phyloP scores from a whole-genome alignment of 2,329 filamentous ascomycete genomes.

The Drechslerella coelobrocha region DNA sequence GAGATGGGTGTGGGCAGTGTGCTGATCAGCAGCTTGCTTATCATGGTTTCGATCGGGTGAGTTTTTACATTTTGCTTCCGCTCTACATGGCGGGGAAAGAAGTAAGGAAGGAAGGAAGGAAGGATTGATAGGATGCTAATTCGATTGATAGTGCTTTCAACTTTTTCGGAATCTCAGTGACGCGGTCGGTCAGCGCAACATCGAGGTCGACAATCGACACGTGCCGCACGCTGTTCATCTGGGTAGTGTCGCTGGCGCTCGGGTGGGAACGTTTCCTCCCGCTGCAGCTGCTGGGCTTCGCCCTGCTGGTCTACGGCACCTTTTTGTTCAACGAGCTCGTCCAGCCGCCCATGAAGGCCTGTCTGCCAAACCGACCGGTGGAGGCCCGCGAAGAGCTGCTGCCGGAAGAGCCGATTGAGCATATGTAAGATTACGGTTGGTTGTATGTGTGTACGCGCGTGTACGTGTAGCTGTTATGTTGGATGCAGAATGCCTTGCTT shows the following conservation, averaged over 20 bases:
- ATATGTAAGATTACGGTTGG: conserved; percentile 59
- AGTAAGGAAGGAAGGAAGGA: not conserved
- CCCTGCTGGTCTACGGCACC: conserved; percentile 89
- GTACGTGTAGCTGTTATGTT: conserved; percentile 10
- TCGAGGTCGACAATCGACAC: conserved; percentile 96
- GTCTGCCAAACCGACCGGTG: conserved; percentile 58
- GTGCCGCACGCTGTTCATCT: conserved; percentile 96
- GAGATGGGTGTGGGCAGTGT: conserved; percentile 79
- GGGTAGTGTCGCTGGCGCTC: conserved; percentile 89
- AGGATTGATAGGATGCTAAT: conserved; percentile 3
- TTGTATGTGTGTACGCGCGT: conserved; percentile 2
- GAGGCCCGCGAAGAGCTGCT: conserved; percentile 65
- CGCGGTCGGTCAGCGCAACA: conserved; percentile 85
- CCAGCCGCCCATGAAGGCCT: conserved; percentile 76
- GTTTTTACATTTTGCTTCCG: conserved; percentile 55
- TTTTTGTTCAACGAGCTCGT: conserved; percentile 96
- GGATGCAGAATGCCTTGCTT: conserved; percentile 25
- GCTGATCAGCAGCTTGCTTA: conserved; percentile 78
- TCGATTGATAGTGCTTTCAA: conserved; percentile 76
- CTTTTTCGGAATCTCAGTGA: conserved; percentile 96
- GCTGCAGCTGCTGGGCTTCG: conserved; percentile 90
- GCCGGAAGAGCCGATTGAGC: conserved; percentile 84
- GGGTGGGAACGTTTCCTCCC: conserved; percentile 99
- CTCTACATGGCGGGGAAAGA: too few relatives aligned
- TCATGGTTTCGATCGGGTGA: conserved; percentile 98